Conservation (phyloP, 164 flowering plant species). For the Stephania japonica region DNA sequence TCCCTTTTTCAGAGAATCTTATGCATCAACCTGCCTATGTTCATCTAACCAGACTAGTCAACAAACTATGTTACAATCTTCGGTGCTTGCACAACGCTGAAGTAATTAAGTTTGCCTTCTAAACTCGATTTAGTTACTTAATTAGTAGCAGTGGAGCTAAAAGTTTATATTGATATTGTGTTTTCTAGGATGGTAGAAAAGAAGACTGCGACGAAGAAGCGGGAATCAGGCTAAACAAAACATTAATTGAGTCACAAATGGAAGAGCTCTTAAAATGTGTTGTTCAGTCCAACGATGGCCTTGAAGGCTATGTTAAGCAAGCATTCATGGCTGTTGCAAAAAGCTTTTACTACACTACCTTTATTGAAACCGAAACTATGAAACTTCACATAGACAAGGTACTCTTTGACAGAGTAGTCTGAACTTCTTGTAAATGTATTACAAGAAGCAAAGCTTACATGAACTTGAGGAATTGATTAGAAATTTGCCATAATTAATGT, state of each 20-base stretch:
- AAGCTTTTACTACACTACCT: slow-evolving; percentile 48
- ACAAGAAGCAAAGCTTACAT: not conserved
- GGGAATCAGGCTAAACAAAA: not conserved
- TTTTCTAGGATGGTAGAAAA: not conserved
- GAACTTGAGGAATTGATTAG: too few relatives aligned
- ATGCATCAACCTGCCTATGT: not conserved
- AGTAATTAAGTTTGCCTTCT: not conserved
- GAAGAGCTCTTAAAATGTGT: not conserved
- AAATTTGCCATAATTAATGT: too few relatives aligned
- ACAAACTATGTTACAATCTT: not conserved
- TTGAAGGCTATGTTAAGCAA: slow-evolving; percentile 25
- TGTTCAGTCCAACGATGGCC: slow-evolving; percentile 7
- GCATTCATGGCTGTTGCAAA: slow-evolving; percentile 45
- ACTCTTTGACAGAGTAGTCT: slow-evolving; percentile 43
- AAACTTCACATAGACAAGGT: slow-evolving; percentile 44
- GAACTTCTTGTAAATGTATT: not conserved
- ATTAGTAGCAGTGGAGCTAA: not conserved
- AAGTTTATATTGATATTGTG: not conserved
- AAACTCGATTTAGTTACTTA: not conserved
- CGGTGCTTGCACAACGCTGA: not conserved
- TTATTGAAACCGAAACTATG: slow-evolving; percentile 26
- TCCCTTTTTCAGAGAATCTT: not conserved
- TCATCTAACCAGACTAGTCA: slow-evolving; percentile 3
- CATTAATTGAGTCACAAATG: not conserved
- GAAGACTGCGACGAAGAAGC: not conserved